phyloP scores from a whole-genome alignment of 1,284 basidiomycete genomes.

The Laetiporus sulphureus region DNA sequence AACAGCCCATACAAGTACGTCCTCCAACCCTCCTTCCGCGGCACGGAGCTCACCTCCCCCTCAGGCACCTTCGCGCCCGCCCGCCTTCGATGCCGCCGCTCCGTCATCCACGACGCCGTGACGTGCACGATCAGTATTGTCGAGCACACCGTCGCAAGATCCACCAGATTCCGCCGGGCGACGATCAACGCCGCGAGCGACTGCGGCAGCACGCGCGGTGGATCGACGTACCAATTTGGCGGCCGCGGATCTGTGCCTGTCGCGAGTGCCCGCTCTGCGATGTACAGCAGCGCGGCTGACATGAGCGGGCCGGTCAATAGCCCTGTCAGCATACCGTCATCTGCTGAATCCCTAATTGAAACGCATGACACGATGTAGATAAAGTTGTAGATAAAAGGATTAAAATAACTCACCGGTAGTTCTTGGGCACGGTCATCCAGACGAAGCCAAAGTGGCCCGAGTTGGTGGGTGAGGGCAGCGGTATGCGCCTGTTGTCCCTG shows the following conservation, averaged over 20 bases:
- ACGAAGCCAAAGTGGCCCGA: slow-evolving; percentile 53
- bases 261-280: slow-evolving; percentile 32
- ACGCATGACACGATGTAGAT: slow-evolving; percentile 21
- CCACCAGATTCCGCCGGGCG: slow-evolving; percentile 70
- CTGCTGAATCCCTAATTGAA: slow-evolving; percentile 61
- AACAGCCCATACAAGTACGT: slow-evolving; percentile 60
- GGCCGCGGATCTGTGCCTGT: slow-evolving; percentile 34
- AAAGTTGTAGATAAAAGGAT: slow-evolving; percentile 52
- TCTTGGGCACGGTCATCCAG: slow-evolving; percentile 88
- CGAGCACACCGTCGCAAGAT: slow-evolving; percentile 75
- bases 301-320: slow-evolving; percentile 76
- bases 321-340: slow-evolving; percentile 81
- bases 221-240: slow-evolving; percentile 70
- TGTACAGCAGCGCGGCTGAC: slow-evolving; percentile 56
- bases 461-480: slow-evolving; percentile 17
- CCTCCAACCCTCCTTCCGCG: slow-evolving; percentile 61
- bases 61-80: slow-evolving; percentile 42
- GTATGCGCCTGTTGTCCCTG: slow-evolving; percentile 37
- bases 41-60: slow-evolving; percentile 66
- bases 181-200: slow-evolving; percentile 59
- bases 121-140: slow-evolving; percentile 75
- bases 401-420: slow-evolving; percentile 55
- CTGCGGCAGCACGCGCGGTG: slow-evolving; percentile 43
- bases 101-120: slow-evolving; percentile 66
- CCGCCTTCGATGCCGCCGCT: slow-evolving; percentile 42